These are phyloP conservation scores for Pyracantha coccinea DNA, from an alignment of 331 rosid species.

Conservation along the genomic window DNA sequence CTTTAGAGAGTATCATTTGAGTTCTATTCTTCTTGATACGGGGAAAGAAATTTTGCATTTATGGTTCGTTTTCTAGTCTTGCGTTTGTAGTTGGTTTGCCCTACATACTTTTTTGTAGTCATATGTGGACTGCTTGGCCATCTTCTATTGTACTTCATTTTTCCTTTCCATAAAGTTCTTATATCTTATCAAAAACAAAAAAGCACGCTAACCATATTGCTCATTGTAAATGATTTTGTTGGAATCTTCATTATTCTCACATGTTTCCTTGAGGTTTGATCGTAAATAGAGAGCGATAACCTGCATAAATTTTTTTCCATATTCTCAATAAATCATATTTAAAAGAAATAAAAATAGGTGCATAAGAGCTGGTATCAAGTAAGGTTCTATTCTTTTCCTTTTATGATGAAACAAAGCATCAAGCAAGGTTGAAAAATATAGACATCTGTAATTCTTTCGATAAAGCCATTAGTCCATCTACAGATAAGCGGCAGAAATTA, in stretches of 20 bases:
- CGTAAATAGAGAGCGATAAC: constrained; percentile 76
- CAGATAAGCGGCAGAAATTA: neutral
- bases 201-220: constrained; percentile 44
- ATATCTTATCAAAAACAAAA: neutral
- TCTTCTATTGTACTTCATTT: neutral
- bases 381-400: neutral
- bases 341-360: neutral
- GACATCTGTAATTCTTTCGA: neutral
- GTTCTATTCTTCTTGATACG: neutral
- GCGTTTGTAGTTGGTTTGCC: neutral
- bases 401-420: neutral
- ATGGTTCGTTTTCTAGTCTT: neutral
- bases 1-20: neutral
- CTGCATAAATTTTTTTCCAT: constrained; percentile 35
- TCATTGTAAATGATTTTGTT: constrained; percentile 27
- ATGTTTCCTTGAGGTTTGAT: constrained; percentile 65
- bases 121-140: neutral
- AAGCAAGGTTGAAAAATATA: neutral
- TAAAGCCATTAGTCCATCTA: neutral
- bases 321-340: constrained; percentile 8
- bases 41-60: neutral
- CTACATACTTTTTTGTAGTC: neutral
- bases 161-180: neutral
- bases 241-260: constrained; percentile 25
- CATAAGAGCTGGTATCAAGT: neutral